A percentile compares a stretch with the other conserved stretches of the same genome.
Conservation (phyloP, 352 stramenopile species). For the Phytophthora pseudosyringae region DNA sequence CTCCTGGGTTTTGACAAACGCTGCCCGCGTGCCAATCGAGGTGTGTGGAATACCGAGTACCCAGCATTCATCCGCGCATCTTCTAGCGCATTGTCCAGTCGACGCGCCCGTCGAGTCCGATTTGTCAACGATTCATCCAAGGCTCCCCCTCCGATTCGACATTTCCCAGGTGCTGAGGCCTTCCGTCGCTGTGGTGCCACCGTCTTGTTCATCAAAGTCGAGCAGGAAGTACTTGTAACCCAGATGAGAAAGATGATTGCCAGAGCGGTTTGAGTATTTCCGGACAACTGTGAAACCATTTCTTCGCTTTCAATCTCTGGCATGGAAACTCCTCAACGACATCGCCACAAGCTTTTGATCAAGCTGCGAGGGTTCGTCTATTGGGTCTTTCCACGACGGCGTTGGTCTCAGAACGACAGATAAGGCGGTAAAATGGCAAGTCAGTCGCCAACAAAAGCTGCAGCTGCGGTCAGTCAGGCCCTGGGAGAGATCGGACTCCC, state of each 20-base stretch:
- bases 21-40: slow-evolving; percentile 1
- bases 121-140: background rate
- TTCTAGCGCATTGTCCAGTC: slow-evolving; percentile 30
- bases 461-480: slow-evolving; percentile 49
- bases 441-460: slow-evolving; percentile 29
- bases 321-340: slow-evolving; percentile 26
- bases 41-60: slow-evolving; percentile 6
- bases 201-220: slow-evolving; percentile 16
- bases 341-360: background rate
- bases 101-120: slow-evolving; percentile 17
- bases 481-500: slow-evolving; percentile 36
- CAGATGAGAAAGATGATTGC: too few species aligned
- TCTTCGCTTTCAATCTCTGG: slow-evolving; percentile 11
- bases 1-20: background rate
- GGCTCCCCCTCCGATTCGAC: background rate
- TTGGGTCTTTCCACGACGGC: background rate
- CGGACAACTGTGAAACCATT: slow-evolving; percentile 28
- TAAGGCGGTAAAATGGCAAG: slow-evolving; percentile 13
- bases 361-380: slow-evolving; percentile 2
- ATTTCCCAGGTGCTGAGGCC: slow-evolving; percentile 12
- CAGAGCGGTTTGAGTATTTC: slow-evolving; percentile 23
- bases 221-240: background rate
- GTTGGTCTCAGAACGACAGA: background rate
- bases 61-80: slow-evolving; percentile 12
- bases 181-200: slow-evolving; percentile 5